Evolutionary conservation across 2,329 filamentous ascomycete genomes (phyloP).

Genomic region (Paecilomyces sp.): DNA sequence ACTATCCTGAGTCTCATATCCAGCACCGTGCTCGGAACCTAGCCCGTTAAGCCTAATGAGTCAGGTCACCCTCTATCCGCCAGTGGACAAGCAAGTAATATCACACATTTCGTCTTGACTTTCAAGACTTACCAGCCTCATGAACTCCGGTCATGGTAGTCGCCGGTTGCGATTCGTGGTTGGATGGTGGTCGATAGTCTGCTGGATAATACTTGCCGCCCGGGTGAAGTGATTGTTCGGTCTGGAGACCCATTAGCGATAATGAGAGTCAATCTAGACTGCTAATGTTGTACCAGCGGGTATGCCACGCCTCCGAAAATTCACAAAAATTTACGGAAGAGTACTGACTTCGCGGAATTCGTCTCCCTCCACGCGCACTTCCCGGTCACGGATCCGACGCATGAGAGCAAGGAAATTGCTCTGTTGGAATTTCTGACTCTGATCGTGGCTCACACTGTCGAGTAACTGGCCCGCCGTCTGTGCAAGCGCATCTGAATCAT

Average conservation of each 20-base stretch:
- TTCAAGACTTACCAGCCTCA: slow-evolving; percentile 18
- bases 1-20: not conserved
- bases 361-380: slow-evolving; percentile 67
- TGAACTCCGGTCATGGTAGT: slow-evolving; percentile 3
- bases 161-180: slow-evolving; percentile 5
- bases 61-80: not conserved
- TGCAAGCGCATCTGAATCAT: slow-evolving; percentile 61
- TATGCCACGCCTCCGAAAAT: slow-evolving; percentile 26
- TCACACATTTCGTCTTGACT: slow-evolving; percentile 6
- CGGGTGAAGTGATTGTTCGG: slow-evolving; percentile 38
- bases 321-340: slow-evolving; percentile 30
- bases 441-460: slow-evolving; percentile 60
- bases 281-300: slow-evolving; percentile 29
- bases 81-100: not conserved
- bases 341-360: slow-evolving; percentile 43
- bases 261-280: slow-evolving; percentile 19
- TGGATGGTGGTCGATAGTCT: slow-evolving; percentile 11
- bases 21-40: not conserved
- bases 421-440: slow-evolving; percentile 67
- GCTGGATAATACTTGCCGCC: slow-evolving; percentile 40
- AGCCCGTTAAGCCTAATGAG: not conserved
- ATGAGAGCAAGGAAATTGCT: slow-evolving; percentile 72
- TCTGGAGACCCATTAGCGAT: slow-evolving; percentile 30
- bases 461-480: slow-evolving; percentile 65
- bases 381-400: slow-evolving; percentile 63